Evolutionary conservation across 139 green algal genomes (phyloP), one percentile per base, ranked within the genome.

Genomic region (Chlamydomonas incerta): DNA sequence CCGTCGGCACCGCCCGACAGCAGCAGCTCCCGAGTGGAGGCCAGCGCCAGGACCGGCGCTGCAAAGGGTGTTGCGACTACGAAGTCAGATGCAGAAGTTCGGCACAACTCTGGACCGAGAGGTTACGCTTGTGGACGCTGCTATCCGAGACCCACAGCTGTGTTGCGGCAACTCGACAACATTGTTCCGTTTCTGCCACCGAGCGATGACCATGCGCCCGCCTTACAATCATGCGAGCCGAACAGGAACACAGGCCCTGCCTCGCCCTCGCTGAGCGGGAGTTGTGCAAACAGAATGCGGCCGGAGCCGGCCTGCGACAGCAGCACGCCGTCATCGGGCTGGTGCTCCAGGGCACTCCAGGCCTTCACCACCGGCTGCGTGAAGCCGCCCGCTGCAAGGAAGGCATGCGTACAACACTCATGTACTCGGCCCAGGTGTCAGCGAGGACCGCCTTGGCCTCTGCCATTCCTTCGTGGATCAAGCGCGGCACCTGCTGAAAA

Each of bases 201-300:
- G n/a, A n/a, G n/a, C n/a, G n/a, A n/a, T n/a, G n/a, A n/a, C n/a
- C n/a, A n/a, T n/a, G n/a, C n/a, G 41, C 29, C 6, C 17, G n/a
- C 13, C 71, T 66, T 28, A 89, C 85, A 76, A 35, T 79, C 65
- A 33, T 89, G 85, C 21, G 68, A 4, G 14, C 85, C 85, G 69
- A 89, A 89, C 1, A 86, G 70, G 70, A 82, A 89, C 11, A 79
- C 85, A 14, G 69, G 31, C 1, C 76, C 74, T 15, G 18, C 52
- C 75, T 89, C 85, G 31, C 85, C 85, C 46, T 74, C 76, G 15
- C 37, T 60, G 34, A 55, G 34, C 33, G 85, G 85, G 76, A 89
- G 70, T 76, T 86, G 85, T 24, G 73, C 85, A 29, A 82, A 89
- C 9, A 89, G 77, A 35, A 89, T 72, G 26, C 73, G 74, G 52